These are phyloP conservation scores for Didymella lethalis DNA, from an alignment of 2,329 filamentous ascomycete genomes.

Conservation along the genomic window DNA sequence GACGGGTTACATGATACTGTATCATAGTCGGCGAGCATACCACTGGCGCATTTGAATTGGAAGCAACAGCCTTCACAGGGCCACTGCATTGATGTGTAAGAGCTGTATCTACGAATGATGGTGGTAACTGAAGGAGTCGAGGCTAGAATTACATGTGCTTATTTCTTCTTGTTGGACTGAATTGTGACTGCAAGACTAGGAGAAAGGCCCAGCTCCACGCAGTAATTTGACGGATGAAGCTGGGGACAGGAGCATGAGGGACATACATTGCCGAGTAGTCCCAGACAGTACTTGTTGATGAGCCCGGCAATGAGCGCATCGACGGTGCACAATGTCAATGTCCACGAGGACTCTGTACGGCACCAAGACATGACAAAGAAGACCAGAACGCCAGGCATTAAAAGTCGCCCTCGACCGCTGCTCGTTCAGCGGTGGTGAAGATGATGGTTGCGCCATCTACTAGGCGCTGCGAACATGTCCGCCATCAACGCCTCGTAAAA, in stretches of 20 bases:
- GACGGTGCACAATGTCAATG: neutral
- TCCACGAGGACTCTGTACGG: neutral
- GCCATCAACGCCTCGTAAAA: neutral
- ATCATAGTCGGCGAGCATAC: constrained; percentile 36
- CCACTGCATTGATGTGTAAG: neutral
- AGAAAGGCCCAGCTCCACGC: neutral
- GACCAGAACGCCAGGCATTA: too few relatives aligned
- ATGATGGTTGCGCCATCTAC: neutral
- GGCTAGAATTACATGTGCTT: too few relatives aligned
- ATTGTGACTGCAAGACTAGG: neutral
- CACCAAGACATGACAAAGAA: too few relatives aligned
- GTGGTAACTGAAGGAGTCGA: neutral
- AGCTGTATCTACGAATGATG: neutral
- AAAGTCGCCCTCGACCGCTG: neutral
- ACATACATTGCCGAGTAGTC: neutral
- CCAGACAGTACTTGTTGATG: neutral
- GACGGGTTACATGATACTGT: constrained; percentile 18
- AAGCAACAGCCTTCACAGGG: neutral
- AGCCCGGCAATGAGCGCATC: neutral
- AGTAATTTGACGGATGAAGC: neutral
- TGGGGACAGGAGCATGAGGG: neutral
- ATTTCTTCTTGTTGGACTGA: too few relatives aligned
- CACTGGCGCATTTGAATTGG: constrained; percentile 23
- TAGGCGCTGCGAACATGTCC: neutral
- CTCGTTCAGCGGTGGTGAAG: neutral